Conservation (phyloP, 139 green algal species). For the Micromonas commoda region DNA sequence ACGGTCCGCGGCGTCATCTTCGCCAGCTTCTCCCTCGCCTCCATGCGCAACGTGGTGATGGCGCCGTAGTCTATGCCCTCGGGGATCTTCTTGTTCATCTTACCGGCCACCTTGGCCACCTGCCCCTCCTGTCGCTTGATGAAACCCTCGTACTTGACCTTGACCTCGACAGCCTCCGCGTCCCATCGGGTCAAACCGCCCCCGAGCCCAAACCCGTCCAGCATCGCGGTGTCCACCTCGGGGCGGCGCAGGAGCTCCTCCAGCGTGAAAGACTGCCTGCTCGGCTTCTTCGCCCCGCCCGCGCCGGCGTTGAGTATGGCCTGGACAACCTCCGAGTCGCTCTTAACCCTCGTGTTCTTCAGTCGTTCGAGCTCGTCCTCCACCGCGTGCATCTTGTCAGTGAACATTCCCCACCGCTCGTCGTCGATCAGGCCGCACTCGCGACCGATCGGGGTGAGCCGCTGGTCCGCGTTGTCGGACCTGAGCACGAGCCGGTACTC, state of each 20-base stretch:
- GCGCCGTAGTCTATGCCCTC: slow-evolving; percentile 47
- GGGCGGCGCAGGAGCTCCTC: slow-evolving; percentile 80
- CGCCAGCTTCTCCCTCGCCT: slow-evolving; percentile 84
- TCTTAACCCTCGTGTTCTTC: slow-evolving; percentile 43
- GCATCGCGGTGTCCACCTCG: slow-evolving; percentile 73
- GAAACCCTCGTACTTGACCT: slow-evolving; percentile 96
- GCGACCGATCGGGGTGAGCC: slow-evolving; percentile 80
- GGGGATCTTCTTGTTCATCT: slow-evolving; percentile 50
- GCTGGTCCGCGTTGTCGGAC: slow-evolving; percentile 86
- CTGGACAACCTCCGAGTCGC: slow-evolving; percentile 3
- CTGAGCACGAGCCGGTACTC: slow-evolving; percentile 92
- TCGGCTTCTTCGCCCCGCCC: neutral
- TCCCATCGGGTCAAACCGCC: slow-evolving; percentile 46
- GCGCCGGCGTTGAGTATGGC: slow-evolving; percentile 31
- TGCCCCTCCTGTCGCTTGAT: slow-evolving; percentile 78
- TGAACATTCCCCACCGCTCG: slow-evolving; percentile 57
- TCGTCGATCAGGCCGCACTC: slow-evolving; percentile 82
- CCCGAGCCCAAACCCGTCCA: slow-evolving; percentile 53
- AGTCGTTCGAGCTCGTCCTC: slow-evolving; percentile 65
- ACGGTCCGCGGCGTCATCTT: slow-evolving; percentile 73
- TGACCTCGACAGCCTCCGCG: slow-evolving; percentile 82
- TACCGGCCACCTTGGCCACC: slow-evolving; percentile 26
- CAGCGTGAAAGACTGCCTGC: slow-evolving; percentile 47
- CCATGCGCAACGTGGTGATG: slow-evolving; percentile 58
- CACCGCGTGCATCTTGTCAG: slow-evolving; percentile 54